These are phyloP conservation scores for Clarireedia monteithiana DNA, from an alignment of 2,329 filamentous ascomycete species.

Conservation along the genomic window DNA sequence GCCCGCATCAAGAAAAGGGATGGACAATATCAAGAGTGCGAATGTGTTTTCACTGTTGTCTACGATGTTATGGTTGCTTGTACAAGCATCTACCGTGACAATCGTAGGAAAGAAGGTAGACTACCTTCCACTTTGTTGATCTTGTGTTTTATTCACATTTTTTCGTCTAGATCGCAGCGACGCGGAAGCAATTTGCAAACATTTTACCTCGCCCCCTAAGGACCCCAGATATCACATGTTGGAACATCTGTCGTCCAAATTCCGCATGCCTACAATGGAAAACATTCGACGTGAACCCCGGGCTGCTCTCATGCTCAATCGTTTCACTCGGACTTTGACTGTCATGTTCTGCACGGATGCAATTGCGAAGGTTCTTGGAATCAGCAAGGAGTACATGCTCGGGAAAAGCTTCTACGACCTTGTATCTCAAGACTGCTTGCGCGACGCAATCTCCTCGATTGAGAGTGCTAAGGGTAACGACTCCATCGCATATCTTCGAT, in stretches of 20 bases:
- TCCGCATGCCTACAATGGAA: constrained; percentile 50
- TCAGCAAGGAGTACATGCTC: constrained; percentile 60
- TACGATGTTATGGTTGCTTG: constrained; percentile 83
- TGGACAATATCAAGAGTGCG: constrained; percentile 67
- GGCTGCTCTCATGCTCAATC: constrained; percentile 76
- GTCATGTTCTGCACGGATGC: constrained; percentile 83
- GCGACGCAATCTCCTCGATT: constrained; percentile 68
- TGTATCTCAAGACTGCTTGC: constrained; percentile 69
- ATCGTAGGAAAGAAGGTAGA: background rate
- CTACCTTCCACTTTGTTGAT: background rate
- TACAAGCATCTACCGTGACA: constrained; percentile 66
- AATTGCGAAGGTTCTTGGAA: constrained; percentile 65
- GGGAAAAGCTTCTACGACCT: constrained; percentile 83
- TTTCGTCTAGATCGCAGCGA: background rate
- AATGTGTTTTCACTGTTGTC: constrained; percentile 84
- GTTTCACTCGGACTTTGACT: constrained; percentile 73
- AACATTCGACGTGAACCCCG: constrained; percentile 64
- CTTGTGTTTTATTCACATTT: background rate
- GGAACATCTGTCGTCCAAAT: constrained; percentile 76
- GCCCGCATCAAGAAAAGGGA: constrained; percentile 61
- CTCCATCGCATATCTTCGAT: constrained; percentile 82
- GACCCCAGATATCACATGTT: constrained; percentile 89
- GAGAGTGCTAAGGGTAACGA: constrained; percentile 86
- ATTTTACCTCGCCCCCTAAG: constrained; percentile 69
- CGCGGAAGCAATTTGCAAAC: background rate